phyloP scores from a whole-genome alignment of 768 basidiomycete genomes.

The Phaeotremella skinneri region DNA sequence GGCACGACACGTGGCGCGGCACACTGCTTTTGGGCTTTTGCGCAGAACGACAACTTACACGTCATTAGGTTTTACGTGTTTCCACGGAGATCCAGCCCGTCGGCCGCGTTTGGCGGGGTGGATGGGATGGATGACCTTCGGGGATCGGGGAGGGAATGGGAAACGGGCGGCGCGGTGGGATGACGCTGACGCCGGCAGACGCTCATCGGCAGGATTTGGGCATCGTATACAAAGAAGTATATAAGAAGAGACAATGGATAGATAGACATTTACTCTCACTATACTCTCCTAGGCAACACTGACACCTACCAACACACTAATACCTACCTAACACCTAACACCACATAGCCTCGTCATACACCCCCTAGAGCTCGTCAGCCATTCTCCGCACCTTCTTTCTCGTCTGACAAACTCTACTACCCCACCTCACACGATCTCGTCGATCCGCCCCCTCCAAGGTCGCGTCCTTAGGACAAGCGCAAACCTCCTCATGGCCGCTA shows the following conservation, averaged over 20 bases:
- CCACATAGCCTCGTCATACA: too few relatives aligned
- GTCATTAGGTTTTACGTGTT: conserved; percentile 1
- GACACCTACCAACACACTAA: too few relatives aligned
- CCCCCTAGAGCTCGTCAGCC: background rate
- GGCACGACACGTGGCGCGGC: conserved; percentile 3
- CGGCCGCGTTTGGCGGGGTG: background rate
- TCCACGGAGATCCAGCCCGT: background rate
- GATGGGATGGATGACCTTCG: background rate
- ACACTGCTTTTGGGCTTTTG: too few relatives aligned
- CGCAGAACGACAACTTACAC: too few relatives aligned
- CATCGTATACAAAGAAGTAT: too few relatives aligned
- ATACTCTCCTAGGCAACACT: too few relatives aligned
- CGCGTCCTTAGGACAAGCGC: background rate
- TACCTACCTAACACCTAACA: too few relatives aligned
- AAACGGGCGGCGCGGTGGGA: background rate
- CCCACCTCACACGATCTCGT: background rate
- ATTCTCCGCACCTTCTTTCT: background rate
- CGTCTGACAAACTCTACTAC: background rate
- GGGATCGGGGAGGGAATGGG: background rate
- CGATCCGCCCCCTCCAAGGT: background rate
- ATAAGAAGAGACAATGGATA: too few relatives aligned
- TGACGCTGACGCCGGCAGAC: background rate
- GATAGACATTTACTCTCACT: too few relatives aligned
- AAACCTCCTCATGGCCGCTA: background rate
- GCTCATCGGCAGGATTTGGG: too few relatives aligned